These are phyloP conservation scores for Astrothelium macrocarpum DNA, from an alignment of 495 filamentous ascomycete genomes.

Conservation along the genomic window DNA sequence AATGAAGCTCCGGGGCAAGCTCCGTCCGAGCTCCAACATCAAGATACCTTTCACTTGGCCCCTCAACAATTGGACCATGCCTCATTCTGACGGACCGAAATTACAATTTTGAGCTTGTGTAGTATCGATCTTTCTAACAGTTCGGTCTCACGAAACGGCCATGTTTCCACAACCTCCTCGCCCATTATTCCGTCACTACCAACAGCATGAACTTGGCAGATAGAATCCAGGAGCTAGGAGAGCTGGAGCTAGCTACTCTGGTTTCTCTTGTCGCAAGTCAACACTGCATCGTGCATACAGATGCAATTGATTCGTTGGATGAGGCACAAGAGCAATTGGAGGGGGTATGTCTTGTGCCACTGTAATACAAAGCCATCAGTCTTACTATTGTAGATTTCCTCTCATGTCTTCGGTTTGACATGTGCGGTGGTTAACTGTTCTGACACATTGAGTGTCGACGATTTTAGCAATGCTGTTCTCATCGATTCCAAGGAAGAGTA, in stretches of 20 bases:
- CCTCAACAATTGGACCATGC: background rate
- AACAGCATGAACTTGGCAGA: slow-evolving; percentile 37
- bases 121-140: too few relatives aligned
- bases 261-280: slow-evolving; percentile 68
- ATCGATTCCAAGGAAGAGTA: slow-evolving; percentile 24
- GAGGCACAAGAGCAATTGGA: background rate
- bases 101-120: too few relatives aligned
- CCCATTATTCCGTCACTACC: background rate
- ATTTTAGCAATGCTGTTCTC: slow-evolving; percentile 63
- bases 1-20: background rate
- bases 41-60: background rate
- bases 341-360: background rate
- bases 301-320: slow-evolving; percentile 36
- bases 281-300: slow-evolving; percentile 77
- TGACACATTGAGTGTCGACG: slow-evolving; percentile 61
- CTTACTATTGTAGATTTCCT: slow-evolving; percentile 44
- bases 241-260: slow-evolving; percentile 79
- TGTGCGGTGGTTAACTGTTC: slow-evolving; percentile 62
- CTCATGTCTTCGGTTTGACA: slow-evolving; percentile 60
- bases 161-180: slow-evolving; percentile 7
- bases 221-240: slow-evolving; percentile 64
- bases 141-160: background rate
- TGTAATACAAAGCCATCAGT: slow-evolving; percentile 10
- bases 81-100: background rate
- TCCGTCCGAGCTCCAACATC: background rate